Conservation (phyloP, 192 early-diverging fungal genomes). For the Backusella mclennaniae region DNA sequence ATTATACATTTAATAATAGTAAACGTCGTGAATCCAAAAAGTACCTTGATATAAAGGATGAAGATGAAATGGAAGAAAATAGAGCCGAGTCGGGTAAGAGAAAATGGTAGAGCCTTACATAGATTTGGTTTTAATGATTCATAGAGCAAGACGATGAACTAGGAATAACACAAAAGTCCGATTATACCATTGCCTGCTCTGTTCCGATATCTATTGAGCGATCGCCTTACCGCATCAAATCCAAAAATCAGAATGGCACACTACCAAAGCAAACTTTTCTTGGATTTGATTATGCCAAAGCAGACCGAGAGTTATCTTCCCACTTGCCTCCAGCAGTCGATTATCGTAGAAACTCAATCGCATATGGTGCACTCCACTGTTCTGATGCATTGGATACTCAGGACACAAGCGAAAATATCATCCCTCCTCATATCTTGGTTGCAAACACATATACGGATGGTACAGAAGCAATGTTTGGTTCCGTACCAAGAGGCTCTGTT, state of each 20-base stretch:
- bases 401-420: background rate
- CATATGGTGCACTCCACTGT: background rate
- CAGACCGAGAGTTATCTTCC: background rate
- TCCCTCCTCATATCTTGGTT: slow-evolving; percentile 12
- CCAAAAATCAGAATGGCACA: background rate
- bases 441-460: slow-evolving; percentile 13
- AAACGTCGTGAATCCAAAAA: background rate
- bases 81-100: background rate
- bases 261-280: background rate
- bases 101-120: background rate
- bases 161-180: background rate
- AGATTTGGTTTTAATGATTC: background rate
- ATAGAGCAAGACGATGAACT: background rate
- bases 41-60: background rate
- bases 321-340: background rate
- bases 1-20: background rate
- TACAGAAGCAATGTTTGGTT: slow-evolving; percentile 12
- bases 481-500: slow-evolving; percentile 3
- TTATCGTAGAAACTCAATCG: background rate
- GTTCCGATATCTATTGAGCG: background rate
- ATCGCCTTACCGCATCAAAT: background rate
- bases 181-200: background rate
- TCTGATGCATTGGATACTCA: background rate
- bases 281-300: slow-evolving; percentile 9
- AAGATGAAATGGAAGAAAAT: background rate